Conservation (phyloP, 1,284 basidiomycete species). For the Meira miltonrushii region DNA sequence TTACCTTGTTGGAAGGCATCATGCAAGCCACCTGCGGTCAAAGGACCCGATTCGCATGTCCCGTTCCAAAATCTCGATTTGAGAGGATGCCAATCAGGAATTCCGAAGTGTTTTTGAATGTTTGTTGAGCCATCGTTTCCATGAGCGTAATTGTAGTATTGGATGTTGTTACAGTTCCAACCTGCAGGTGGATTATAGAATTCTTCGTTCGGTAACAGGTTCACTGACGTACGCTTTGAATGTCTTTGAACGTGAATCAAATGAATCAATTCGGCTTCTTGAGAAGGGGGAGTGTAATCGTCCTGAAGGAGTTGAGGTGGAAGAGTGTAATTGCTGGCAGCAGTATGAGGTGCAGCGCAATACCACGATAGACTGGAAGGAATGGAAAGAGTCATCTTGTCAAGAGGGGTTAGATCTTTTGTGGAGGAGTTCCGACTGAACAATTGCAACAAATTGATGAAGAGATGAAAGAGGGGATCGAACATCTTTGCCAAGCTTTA, state of each 20-base stretch:
- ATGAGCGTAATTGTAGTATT: conserved; percentile 21
- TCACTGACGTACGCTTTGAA: conserved; percentile 53
- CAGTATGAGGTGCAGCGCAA: conserved; percentile 32
- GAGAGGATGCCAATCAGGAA: conserved; percentile 58
- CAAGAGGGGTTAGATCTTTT: too few relatives aligned
- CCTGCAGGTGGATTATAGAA: conserved; percentile 53
- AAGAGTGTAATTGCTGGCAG: conserved; percentile 15
- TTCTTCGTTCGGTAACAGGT: conserved; percentile 57
- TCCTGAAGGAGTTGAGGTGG: conserved; percentile 16
- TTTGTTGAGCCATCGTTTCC: conserved; percentile 43
- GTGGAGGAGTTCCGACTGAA: too few relatives aligned
- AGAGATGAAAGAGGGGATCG: too few relatives aligned
- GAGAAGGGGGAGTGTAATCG: too few relatives aligned
- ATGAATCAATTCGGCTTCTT: conserved; percentile 24
- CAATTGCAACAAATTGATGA: too few relatives aligned
- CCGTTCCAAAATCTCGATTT: conserved; percentile 60
- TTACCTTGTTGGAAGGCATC: conserved; percentile 59
- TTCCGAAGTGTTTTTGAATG: conserved; percentile 55
- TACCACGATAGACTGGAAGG: conserved; percentile 13
- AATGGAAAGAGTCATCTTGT: neutral
- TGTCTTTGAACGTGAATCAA: conserved; percentile 36
- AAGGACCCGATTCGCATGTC: conserved; percentile 59
- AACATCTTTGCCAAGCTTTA: too few relatives aligned
- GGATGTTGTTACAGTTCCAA: conserved; percentile 31
- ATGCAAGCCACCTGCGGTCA: conserved; percentile 58